Percentiles rank a stretch among this genome's conserved stretches.
phyloP scores from a whole-genome alignment of 257 asterid species.

The Solanum lycopersicoides region DNA sequence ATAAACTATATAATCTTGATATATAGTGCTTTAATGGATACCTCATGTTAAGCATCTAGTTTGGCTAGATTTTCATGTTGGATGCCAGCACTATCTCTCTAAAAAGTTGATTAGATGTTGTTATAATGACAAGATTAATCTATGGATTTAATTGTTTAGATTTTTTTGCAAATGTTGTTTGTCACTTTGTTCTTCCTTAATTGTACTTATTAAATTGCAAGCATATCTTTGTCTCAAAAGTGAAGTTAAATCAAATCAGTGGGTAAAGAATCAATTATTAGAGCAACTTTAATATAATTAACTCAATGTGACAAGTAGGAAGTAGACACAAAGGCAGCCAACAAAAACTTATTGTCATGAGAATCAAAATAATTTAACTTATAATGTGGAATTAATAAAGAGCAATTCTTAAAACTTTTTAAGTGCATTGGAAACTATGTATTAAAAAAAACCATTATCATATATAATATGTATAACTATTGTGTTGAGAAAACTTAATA shows the following conservation, averaged over 20 bases:
- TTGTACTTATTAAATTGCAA: background rate
- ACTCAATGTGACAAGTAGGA: background rate
- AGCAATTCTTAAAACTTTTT: background rate
- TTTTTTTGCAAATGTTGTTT: background rate
- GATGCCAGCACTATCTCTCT: background rate
- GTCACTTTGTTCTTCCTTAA: background rate
- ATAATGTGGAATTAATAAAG: too few species aligned
- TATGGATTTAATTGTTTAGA: background rate
- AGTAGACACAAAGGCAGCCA: background rate
- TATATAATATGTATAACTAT: background rate
- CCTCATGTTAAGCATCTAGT: constrained; percentile 3
- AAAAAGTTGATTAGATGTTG: background rate
- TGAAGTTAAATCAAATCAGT: background rate
- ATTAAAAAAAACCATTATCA: too few species aligned
- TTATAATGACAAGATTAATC: constrained; percentile 4
- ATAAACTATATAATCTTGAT: background rate
- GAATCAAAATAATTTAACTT: background rate
- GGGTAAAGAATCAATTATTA: background rate
- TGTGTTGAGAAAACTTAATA: background rate
- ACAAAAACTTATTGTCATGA: background rate
- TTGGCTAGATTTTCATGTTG: background rate
- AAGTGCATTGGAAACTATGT: background rate
- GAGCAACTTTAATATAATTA: background rate
- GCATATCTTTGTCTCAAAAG: background rate
- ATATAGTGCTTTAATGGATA: background rate